Conservation (phyloP, 2,329 filamentous ascomycete genomes). For the Pestalotiopsis sp. region DNA sequence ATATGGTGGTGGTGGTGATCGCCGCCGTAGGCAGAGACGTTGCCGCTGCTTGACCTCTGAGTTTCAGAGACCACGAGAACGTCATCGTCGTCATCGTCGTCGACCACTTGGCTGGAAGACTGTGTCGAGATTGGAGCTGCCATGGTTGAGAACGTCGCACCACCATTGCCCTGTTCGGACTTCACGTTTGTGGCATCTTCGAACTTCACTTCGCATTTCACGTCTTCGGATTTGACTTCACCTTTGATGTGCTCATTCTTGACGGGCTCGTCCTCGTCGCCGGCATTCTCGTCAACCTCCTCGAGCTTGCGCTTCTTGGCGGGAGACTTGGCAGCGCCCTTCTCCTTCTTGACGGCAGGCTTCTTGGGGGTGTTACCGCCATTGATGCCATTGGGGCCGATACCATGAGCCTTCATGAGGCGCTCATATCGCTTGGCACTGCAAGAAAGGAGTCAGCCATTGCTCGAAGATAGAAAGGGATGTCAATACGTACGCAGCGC, state of each 20-base stretch:
- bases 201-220: constrained; percentile 5
- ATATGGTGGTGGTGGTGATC: constrained; percentile 21
- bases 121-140: constrained; percentile 5
- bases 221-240: constrained; percentile 29
- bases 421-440: constrained; percentile 72
- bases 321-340: constrained; percentile 14
- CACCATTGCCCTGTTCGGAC: constrained; percentile 26
- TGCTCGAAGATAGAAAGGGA: not conserved
- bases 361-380: constrained; percentile 23
- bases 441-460: constrained; percentile 13
- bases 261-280: constrained; percentile 35
- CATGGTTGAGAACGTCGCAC: constrained; percentile 4
- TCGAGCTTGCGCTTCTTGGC: constrained; percentile 37
- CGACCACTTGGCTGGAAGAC: constrained; percentile 13
- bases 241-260: constrained; percentile 36
- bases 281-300: constrained; percentile 36
- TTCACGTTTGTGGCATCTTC: constrained; percentile 31
- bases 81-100: constrained; percentile 30
- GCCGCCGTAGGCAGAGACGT: constrained; percentile 16
- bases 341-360: constrained; percentile 21
- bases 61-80: constrained; percentile 29
- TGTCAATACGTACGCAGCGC: constrained; percentile 64
- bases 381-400: constrained; percentile 33
- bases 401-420: constrained; percentile 62
- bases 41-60: constrained; percentile 21